Conservation (phyloP, 306 rosid species). For the Dryas alaskensis region DNA sequence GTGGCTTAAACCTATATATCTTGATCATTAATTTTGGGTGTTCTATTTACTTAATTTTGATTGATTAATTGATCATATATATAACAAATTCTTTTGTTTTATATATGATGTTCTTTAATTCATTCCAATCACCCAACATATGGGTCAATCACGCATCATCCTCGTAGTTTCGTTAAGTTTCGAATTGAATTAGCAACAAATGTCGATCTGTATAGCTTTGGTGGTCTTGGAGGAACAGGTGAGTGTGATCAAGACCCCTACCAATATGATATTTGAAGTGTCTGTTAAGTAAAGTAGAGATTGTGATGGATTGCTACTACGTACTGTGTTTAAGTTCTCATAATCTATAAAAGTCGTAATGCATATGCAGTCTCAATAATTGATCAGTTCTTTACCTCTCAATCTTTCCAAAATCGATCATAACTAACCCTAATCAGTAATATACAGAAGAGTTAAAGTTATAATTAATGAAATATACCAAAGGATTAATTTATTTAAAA, state of each 20-base stretch:
- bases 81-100: no score
- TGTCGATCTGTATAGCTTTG: conserved; percentile 16
- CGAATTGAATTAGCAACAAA: conserved; percentile 1
- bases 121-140: background rate
- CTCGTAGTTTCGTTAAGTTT: conserved; percentile 18
- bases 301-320: conserved; percentile 28
- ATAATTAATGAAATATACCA: conserved; percentile 1
- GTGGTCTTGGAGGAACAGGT: conserved; percentile 33
- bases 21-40: background rate
- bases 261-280: conserved; percentile 48
- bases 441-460: conserved; percentile 8
- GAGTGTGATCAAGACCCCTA: conserved; percentile 35
- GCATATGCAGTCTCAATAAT: conserved; percentile 13
- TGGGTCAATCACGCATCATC: conserved; percentile 16
- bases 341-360: background rate
- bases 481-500: no score
- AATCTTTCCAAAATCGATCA: conserved; percentile 56
- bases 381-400: conserved; percentile 26
- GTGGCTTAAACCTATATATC: no score
- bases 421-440: conserved; percentile 47
- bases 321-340: background rate
- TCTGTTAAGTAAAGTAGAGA: conserved; percentile 42
- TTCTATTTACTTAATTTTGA: no score
- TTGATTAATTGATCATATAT: background rate
- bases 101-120: background rate